phyloP scores from a whole-genome alignment of 2,329 filamentous ascomycete species.

The Arthrobotrys pseudoclavata region DNA sequence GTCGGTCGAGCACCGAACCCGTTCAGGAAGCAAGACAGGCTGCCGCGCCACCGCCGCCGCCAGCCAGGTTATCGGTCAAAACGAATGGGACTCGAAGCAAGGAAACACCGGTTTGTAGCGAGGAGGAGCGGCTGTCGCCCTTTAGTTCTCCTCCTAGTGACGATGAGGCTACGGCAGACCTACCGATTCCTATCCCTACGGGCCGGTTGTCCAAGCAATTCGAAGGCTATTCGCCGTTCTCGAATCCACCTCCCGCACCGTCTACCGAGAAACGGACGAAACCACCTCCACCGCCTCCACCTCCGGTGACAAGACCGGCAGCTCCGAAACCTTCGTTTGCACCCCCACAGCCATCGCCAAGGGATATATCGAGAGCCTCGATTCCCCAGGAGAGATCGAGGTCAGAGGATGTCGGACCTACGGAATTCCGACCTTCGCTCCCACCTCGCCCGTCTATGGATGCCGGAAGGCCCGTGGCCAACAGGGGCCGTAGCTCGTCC shows the following conservation, averaged over 20 bases:
- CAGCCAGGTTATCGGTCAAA: conserved; percentile 54
- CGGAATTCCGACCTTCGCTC: conserved; percentile 41
- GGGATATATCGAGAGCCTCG: conserved; percentile 10
- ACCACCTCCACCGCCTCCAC: conserved; percentile 60
- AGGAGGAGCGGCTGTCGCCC: conserved; percentile 62
- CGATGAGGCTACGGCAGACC: conserved; percentile 59
- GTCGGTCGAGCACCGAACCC: conserved; percentile 29
- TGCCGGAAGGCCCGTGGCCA: conserved; percentile 23
- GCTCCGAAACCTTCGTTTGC: conserved; percentile 62
- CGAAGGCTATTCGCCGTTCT: conserved; percentile 56
- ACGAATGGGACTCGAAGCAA: conserved; percentile 50
- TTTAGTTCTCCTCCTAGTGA: conserved; percentile 64
- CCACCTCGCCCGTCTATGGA: conserved; percentile 57
- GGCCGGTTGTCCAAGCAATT: conserved; percentile 55
- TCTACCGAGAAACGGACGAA: conserved; percentile 54
- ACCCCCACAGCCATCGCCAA: conserved; percentile 38
- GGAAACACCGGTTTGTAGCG: conserved; percentile 50
- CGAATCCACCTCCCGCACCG: conserved; percentile 54
- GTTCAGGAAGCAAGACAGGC: conserved; percentile 30
- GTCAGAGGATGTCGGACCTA: conserved; percentile 39
- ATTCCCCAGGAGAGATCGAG: conserved; percentile 32
- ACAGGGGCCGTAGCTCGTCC: conserved; percentile 62
- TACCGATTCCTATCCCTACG: conserved; percentile 41
- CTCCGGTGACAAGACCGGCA: conserved; percentile 64
- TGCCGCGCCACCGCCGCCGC: conserved; percentile 61